A percentile compares a stretch with the other conserved stretches of the same genome.
Conservation (phyloP, 352 stramenopile genomes). For the Phytophthora meadii region DNA sequence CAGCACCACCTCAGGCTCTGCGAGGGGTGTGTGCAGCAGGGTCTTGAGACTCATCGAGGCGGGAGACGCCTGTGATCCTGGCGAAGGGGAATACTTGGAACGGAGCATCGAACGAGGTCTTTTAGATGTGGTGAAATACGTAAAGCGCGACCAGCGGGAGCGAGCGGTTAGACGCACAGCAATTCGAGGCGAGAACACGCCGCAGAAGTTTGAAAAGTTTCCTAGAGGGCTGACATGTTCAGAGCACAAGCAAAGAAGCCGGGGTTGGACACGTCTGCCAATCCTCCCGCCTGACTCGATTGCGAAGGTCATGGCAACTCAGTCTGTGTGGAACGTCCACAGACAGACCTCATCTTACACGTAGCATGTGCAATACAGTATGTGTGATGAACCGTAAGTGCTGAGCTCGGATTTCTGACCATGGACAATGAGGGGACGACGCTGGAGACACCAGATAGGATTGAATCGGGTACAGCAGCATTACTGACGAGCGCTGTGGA, state of each 20-base stretch:
- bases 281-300: constrained; percentile 3
- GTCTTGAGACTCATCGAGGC: constrained; percentile 22
- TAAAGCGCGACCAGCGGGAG: neutral
- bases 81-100: constrained; percentile 1
- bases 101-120: constrained; percentile 14
- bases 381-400: no score
- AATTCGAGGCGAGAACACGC: neutral
- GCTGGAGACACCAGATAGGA: no score
- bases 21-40: constrained; percentile 22
- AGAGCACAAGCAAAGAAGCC: constrained; percentile 16
- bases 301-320: neutral
- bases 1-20: constrained; percentile 31
- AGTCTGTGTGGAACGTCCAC: neutral
- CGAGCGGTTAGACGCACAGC: constrained; percentile 5
- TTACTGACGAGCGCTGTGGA: no score
- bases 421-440: no score
- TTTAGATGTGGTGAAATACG: constrained; percentile 1
- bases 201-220: constrained; percentile 12
- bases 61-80: constrained; percentile 20
- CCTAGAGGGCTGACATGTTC: constrained; percentile 10
- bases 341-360: no score
- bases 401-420: no score
- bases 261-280: constrained; percentile 8
- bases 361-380: no score
- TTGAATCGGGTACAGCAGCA: no score